phyloP scores from a whole-genome alignment of 169 alveolate species.

The Plasmodium gaboni region DNA sequence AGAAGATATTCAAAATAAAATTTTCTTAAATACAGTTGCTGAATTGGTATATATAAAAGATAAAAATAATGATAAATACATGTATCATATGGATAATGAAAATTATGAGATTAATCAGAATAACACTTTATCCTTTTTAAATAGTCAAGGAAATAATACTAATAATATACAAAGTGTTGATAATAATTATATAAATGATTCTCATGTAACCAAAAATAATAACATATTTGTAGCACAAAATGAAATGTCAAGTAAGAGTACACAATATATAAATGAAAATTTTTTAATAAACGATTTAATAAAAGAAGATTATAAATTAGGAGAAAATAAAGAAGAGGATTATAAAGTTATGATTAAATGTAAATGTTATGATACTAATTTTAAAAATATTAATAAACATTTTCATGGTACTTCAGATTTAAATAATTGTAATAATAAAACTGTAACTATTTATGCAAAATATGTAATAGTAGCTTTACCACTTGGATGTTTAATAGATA shows the following conservation, averaged over 20 bases:
- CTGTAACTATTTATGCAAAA: conserved; percentile 54
- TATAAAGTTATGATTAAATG: conserved; percentile 44
- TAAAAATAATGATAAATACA: not conserved
- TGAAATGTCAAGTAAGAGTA: not conserved
- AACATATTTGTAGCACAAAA: not conserved
- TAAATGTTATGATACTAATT: conserved; percentile 38
- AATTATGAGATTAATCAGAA: conserved; percentile 27
- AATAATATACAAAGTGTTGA: not conserved
- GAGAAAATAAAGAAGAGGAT: not conserved
- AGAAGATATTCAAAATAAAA: conserved; percentile 57
- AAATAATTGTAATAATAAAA: conserved; percentile 27
- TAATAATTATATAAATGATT: conserved; percentile 1
- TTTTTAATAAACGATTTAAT: no score
- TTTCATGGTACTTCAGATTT: conserved; percentile 70
- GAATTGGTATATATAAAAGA: conserved; percentile 59
- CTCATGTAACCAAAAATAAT: not conserved
- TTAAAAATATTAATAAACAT: conserved; percentile 24
- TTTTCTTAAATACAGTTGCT: conserved; percentile 80
- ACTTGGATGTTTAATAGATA: conserved; percentile 73
- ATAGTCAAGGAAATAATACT: not conserved
- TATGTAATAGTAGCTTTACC: conserved; percentile 74
- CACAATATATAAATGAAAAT: no score
- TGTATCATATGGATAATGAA: conserved; percentile 14
- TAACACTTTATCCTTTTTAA: not conserved
- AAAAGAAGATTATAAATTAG: no score